phyloP scores from a whole-genome alignment of 2,329 filamentous ascomycete species.

The Ambrosiella xylebori region DNA sequence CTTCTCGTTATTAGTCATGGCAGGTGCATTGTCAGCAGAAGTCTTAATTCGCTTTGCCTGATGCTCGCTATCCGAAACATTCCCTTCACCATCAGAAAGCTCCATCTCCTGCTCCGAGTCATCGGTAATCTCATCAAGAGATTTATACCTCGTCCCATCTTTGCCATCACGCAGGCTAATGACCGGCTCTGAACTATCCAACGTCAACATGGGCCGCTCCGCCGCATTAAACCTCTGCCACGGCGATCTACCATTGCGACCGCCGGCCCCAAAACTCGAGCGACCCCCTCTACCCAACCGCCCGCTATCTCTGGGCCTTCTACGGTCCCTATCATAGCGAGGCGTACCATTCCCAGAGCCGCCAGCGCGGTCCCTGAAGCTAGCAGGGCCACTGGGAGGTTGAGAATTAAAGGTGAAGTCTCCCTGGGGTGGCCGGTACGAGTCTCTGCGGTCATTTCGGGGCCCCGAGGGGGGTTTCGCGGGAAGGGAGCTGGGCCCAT shows the following conservation, averaged over 20 bases:
- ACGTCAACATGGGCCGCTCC: conserved; percentile 33
- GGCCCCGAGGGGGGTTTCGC: conserved; percentile 4
- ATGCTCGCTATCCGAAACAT: conserved; percentile 13
- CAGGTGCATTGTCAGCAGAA: conserved; percentile 24
- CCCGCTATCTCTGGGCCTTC: conserved; percentile 10
- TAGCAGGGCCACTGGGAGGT: conserved; percentile 26
- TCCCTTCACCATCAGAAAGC: conserved; percentile 33
- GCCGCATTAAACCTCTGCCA: conserved; percentile 25
- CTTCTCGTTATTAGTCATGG: not conserved
- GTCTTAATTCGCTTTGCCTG: conserved; percentile 1
- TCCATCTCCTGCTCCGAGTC: conserved; percentile 49
- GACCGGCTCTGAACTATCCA: conserved; percentile 25
- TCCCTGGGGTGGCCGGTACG: conserved; percentile 22
- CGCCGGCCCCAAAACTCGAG: conserved; percentile 15
- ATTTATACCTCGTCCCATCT: conserved; percentile 33
- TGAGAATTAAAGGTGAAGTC: conserved; percentile 41
- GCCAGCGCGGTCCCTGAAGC: conserved; percentile 13
- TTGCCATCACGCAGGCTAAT: conserved; percentile 29
- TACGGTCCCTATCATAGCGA: conserved; percentile 9
- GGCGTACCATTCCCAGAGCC: conserved; percentile 13
- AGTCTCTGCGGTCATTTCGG: conserved; percentile 5
- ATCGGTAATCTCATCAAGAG: conserved; percentile 41
- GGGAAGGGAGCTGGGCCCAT: not conserved
- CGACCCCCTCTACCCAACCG: conserved; percentile 15
- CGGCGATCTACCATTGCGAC: conserved; percentile 17